Percentiles rank a stretch among this genome's conserved stretches.
phyloP scores from a whole-genome alignment of 371 early-diverging fungal species.

The Mortierella sp. region DNA sequence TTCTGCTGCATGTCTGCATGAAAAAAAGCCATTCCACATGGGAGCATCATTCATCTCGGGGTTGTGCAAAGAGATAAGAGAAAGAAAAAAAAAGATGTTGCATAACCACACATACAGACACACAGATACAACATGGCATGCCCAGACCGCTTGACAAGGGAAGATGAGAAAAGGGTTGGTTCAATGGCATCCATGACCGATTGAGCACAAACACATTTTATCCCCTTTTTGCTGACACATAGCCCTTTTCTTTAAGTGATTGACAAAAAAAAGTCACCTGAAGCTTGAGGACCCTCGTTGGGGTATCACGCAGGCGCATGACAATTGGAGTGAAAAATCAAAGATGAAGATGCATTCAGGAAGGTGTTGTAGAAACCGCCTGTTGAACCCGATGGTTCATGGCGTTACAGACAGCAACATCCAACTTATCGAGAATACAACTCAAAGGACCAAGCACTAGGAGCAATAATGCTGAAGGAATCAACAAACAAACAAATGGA shows the following conservation, averaged over 20 bases:
- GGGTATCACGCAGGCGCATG: no score
- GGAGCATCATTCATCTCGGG: not conserved
- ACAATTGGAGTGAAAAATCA: not conserved
- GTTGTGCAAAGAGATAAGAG: not conserved
- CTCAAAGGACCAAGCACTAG: no score
- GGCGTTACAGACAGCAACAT: no score
- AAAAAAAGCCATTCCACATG: not conserved
- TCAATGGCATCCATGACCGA: conserved; percentile 12
- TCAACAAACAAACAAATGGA: no score
- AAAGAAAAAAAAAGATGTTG: not conserved
- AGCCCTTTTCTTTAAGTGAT: not conserved
- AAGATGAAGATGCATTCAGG: no score
- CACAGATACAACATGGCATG: not conserved
- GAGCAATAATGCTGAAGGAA: no score
- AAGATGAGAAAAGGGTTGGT: not conserved
- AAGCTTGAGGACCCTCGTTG: no score
- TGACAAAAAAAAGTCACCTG: not conserved
- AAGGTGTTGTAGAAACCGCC: no score
- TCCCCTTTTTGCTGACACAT: not conserved
- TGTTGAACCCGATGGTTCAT: no score
- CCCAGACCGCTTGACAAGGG: not conserved
- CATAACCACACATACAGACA: not conserved
- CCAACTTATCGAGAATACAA: no score
- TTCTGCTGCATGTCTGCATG: not conserved
- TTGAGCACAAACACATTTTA: not conserved